Evolutionary conservation across 805 yeast genomes (phyloP).

Genomic region (Hanseniaspora vineae): DNA sequence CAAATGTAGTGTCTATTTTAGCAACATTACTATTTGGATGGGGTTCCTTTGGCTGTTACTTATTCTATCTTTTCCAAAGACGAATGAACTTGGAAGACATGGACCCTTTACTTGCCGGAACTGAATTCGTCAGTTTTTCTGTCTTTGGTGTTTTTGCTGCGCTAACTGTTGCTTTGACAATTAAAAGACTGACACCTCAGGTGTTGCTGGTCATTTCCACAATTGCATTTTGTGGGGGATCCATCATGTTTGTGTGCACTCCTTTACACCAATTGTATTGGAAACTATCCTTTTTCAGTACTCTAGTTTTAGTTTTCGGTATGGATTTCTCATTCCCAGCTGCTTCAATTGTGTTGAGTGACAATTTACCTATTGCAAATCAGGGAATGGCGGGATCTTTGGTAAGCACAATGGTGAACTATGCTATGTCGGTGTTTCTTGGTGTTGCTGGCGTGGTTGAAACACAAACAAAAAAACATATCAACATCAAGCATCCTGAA

Average conservation of each 20-base stretch:
- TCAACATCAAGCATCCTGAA: not conserved
- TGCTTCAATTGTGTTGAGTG: slow-evolving; percentile 49
- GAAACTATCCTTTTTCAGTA: slow-evolving; percentile 41
- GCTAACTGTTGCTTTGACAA: slow-evolving; percentile 33
- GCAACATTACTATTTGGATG: slow-evolving; percentile 48
- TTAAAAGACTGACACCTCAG: slow-evolving; percentile 36
- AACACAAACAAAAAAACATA: slow-evolving; percentile 21
- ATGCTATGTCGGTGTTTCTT: slow-evolving; percentile 55
- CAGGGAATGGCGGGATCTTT: slow-evolving; percentile 69
- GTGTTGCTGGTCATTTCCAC: slow-evolving; percentile 37
- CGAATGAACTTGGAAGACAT: slow-evolving; percentile 37
- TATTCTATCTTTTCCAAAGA: slow-evolving; percentile 47
- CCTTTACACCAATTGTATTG: slow-evolving; percentile 52
- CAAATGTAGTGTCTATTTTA: slow-evolving; percentile 34
- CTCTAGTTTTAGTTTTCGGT: slow-evolving; percentile 50
- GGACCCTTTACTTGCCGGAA: slow-evolving; percentile 33
- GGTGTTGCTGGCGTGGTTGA: slow-evolving; percentile 66
- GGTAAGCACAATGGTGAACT: slow-evolving; percentile 57
- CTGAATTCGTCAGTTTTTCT: slow-evolving; percentile 31
- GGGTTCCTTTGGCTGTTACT: slow-evolving; percentile 68
- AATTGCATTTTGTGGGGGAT: slow-evolving; percentile 42
- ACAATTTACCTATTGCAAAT: slow-evolving; percentile 43
- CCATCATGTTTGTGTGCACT: slow-evolving; percentile 37
- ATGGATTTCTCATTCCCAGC: slow-evolving; percentile 76
- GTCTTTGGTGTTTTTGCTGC: slow-evolving; percentile 50